Base-by-base conservation (phyloP, 805 yeast genomes). In the Lipomyces starkeyi region DNA sequence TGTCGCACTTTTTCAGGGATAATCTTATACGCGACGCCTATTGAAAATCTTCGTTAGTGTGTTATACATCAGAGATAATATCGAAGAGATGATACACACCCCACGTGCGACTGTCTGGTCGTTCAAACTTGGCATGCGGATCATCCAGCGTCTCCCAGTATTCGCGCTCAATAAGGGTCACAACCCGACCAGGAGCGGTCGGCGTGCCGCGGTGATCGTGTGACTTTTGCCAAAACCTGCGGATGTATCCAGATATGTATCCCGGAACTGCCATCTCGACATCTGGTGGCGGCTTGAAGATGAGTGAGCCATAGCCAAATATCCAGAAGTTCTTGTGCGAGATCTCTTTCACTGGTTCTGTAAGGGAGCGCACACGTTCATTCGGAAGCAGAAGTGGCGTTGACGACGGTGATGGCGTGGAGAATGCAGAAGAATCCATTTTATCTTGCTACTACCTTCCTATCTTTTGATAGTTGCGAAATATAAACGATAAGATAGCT, bases 161-260 rank as follows among this genome's bases (percentile, higher is more conserved):
- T 7, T 84, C 83, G 58, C 85, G 80, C 9, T 93, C 85, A 0
- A 93, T 82, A 58, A 93, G 80, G 0, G 98, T 93, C 9, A 86
- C 97, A 1, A 93, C 98, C 43, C 98, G 79, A 0, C 98, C 98
- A 0, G 97, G 97, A n/a, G 79, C 76, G 65, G 86, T 91, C 0
- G 91, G 92, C 0, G 96, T 90, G 0, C 98, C 98, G 63, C 98
- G 80, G 77, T 94, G 97, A 77, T 93, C 98, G 29, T 88, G 86
- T 11, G 95, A 89, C 59, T 55, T 55, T 78, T 93, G 98, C 97
- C 97, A 93, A 76, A 93, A 93, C 58, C 97, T 80, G 25, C 98
- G 83, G 0, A 88, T 86, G 73, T 82, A 92, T 1, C 97, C 97
- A 62, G 82, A 82, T 29, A 93, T 82, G 59, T 88, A 85, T 0